Evolutionary conservation across 257 asterid genomes (phyloP).

Genomic region (Gynochthodes officinalis): DNA sequence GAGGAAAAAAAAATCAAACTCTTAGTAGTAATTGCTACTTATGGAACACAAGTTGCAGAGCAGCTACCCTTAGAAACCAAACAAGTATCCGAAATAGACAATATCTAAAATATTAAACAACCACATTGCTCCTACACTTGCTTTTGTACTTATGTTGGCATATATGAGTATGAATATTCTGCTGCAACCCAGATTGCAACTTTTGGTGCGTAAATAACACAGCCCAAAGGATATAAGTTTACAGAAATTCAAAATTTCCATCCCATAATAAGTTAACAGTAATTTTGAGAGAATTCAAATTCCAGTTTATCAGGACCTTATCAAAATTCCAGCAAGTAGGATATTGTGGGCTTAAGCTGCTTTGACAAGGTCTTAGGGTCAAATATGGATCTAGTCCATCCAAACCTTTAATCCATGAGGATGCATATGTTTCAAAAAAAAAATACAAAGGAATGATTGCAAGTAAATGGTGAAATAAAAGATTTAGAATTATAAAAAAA

Average conservation of each 20-base stretch:
- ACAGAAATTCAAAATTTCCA: background rate
- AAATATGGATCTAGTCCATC: background rate
- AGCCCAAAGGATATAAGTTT: background rate
- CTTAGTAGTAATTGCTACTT: background rate
- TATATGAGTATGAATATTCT: background rate
- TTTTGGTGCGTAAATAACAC: background rate
- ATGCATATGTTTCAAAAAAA: too few relatives aligned
- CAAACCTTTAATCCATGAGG: too few relatives aligned
- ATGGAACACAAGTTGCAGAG: background rate
- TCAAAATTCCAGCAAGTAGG: background rate
- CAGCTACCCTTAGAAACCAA: background rate
- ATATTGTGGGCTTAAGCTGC: background rate
- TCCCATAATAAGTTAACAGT: background rate
- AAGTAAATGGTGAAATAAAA: background rate
- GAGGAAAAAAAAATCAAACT: background rate
- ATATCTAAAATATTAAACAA: background rate
- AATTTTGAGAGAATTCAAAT: background rate
- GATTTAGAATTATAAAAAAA: background rate
- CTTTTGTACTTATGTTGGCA: background rate
- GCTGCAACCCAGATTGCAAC: background rate
- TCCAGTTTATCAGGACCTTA: background rate
- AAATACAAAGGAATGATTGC: background rate
- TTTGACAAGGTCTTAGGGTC: background rate
- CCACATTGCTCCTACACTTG: background rate
- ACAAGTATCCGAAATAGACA: background rate